A percentile compares a stretch with the other conserved stretches of the same genome.
Conservation (phyloP, 352 stramenopile species). For the Thalassiosira livingstoniorum region DNA sequence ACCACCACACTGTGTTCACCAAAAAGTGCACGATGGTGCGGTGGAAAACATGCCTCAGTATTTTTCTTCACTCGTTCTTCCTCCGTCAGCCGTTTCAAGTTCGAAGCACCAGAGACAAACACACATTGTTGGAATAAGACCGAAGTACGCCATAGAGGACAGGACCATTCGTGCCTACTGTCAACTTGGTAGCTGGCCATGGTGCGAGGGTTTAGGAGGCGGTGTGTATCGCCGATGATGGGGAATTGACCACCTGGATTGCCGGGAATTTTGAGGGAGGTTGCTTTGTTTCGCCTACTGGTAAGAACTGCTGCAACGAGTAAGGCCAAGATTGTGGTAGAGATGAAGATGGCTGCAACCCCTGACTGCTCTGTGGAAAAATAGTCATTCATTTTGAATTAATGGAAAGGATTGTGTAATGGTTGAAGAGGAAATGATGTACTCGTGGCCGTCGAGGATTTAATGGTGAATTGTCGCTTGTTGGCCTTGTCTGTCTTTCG, state of each 20-base stretch:
- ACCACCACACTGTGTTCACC: conserved; percentile 40
- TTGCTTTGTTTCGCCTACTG: too few relatives aligned
- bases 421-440: too few relatives aligned
- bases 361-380: too few relatives aligned
- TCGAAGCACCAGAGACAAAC: conserved; percentile 28
- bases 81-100: conserved; percentile 24
- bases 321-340: too few relatives aligned
- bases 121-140: conserved; percentile 41
- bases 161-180: conserved; percentile 6
- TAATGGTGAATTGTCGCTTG: too few relatives aligned
- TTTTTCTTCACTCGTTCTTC: conserved; percentile 35
- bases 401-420: too few relatives aligned
- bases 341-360: too few relatives aligned
- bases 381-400: too few relatives aligned
- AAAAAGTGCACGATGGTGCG: conserved; percentile 48
- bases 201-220: conserved; percentile 37
- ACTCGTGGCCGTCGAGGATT: too few relatives aligned
- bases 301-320: too few relatives aligned
- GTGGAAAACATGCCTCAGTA: conserved; percentile 43
- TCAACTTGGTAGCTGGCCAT: conserved; percentile 39
- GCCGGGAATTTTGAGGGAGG: conserved; percentile 16
- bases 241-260: conserved; percentile 25
- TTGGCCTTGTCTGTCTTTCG: too few relatives aligned
- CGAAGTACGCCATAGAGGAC: conserved; percentile 41
- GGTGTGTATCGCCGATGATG: conserved; percentile 42